Conservation (phyloP, 148 eudicot species). For the Silene uniflora region DNA sequence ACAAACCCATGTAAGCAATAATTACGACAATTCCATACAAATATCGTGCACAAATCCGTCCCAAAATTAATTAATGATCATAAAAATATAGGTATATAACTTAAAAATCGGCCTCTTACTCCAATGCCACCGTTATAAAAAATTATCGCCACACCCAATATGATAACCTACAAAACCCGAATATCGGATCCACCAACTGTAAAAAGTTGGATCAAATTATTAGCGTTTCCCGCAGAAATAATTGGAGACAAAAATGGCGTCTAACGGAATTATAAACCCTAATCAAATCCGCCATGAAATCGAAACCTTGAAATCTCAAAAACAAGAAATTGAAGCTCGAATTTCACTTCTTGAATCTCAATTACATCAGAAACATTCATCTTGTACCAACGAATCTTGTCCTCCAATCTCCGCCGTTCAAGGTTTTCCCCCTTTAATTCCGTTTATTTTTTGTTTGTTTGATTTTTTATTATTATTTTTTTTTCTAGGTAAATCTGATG, state of each 20-base stretch:
- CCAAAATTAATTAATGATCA: too few species aligned
- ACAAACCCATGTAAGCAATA: too few species aligned
- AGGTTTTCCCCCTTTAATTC: conserved; percentile 36
- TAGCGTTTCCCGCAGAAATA: background rate
- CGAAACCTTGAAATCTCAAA: conserved; percentile 42
- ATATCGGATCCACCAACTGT: too few species aligned
- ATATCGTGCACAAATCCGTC: too few species aligned
- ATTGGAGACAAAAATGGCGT: conserved; percentile 38
- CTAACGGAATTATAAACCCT: conserved; percentile 29
- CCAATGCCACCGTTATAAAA: too few species aligned
- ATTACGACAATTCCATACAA: too few species aligned
- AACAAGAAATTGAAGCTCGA: conserved; percentile 50
- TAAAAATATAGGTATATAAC: too few species aligned
- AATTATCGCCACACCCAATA: too few species aligned
- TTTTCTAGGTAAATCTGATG: too few species aligned
- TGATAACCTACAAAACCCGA: too few species aligned
- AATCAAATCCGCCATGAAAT: conserved; percentile 40
- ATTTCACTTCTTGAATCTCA: conserved; percentile 65
- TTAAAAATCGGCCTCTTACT: background rate
- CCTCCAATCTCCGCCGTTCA: conserved; percentile 42
- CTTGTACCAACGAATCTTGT: conserved; percentile 15
- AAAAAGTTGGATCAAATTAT: too few species aligned
- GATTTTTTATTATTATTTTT: too few species aligned
- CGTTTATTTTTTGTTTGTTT: background rate
- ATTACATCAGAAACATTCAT: conserved; percentile 27